phyloP scores from a whole-genome alignment of 2,329 filamentous ascomycete species.

The Akanthomyces dipterigenus region DNA sequence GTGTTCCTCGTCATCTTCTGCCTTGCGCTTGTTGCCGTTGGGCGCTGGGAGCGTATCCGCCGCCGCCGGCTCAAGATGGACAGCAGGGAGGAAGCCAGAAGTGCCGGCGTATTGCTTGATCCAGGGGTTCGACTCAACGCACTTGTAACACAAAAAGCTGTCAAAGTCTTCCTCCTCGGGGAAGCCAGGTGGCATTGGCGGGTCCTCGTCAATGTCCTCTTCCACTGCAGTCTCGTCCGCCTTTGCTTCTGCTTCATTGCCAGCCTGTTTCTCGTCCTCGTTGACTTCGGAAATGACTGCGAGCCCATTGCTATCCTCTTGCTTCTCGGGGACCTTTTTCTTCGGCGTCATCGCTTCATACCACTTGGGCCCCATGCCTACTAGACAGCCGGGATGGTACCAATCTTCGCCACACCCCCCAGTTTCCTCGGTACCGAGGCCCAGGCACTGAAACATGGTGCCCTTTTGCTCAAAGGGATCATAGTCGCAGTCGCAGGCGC shows the following conservation, averaged over 20 bases:
- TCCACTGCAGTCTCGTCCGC: constrained; percentile 36
- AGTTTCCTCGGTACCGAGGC: constrained; percentile 69
- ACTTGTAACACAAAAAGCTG: constrained; percentile 89
- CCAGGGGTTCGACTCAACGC: constrained; percentile 82
- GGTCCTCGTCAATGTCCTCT: constrained; percentile 44
- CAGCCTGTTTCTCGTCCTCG: constrained; percentile 22
- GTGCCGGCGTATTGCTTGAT: constrained; percentile 81
- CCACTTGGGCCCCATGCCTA: constrained; percentile 72
- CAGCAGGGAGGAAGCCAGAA: constrained; percentile 68
- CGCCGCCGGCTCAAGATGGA: constrained; percentile 41
- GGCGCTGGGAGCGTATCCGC: background rate
- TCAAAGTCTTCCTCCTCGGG: constrained; percentile 86
- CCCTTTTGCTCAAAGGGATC: constrained; percentile 85
- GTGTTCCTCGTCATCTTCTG: constrained; percentile 42
- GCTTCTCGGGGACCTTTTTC: constrained; percentile 4
- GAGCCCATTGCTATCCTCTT: constrained; percentile 25
- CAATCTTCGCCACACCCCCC: constrained; percentile 95
- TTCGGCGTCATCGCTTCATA: constrained; percentile 45
- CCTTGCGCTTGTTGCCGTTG: constrained; percentile 57
- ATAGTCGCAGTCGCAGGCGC: constrained; percentile 81
- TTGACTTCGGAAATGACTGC: constrained; percentile 45
- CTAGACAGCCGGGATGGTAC: constrained; percentile 91
- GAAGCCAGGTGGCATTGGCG: constrained; percentile 76
- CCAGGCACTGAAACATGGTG: constrained; percentile 96
- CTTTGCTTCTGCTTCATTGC: constrained; percentile 15